Evolutionary conservation across 345 rosid genomes (phyloP).

Genomic region (Lepidium sativum): DNA sequence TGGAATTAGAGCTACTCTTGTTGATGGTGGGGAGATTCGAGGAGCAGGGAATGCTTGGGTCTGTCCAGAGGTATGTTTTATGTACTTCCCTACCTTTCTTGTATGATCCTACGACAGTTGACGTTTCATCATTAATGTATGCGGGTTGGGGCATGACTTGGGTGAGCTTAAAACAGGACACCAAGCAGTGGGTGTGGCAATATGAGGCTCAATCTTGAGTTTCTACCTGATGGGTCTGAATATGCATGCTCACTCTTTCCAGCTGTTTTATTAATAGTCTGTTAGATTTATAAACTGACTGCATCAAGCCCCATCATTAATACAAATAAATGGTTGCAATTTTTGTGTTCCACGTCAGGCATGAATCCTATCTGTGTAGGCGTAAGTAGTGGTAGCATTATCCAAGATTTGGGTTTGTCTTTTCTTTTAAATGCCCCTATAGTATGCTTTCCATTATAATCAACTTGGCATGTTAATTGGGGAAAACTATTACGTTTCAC

Average conservation of each 20-base stretch:
- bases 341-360: slow-evolving; percentile 2
- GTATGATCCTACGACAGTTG: not conserved
- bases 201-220: not conserved
- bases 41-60: slow-evolving; percentile 99
- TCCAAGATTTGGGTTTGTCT: not conserved
- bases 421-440: not conserved
- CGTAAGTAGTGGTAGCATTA: not conserved
- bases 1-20: slow-evolving; percentile 97
- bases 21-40: slow-evolving; percentile 97
- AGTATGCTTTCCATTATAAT: not conserved
- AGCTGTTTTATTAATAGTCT: not conserved
- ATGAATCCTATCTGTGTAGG: not conserved
- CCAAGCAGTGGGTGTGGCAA: not conserved
- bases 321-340: not conserved
- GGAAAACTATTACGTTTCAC: not conserved
- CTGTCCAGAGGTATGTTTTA: slow-evolving; percentile 75
- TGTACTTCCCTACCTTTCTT: not conserved
- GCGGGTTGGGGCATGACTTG: not conserved
- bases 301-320: not conserved
- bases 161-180: not conserved
- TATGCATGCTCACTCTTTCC: slow-evolving; percentile 3
- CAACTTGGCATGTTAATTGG: not conserved
- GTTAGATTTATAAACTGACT: not conserved
- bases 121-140: not conserved
- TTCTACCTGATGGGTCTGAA: not conserved